Base-by-base conservation (phyloP, 202 grass and related monocot genomes). In the Saccharum hybrid region DNA sequence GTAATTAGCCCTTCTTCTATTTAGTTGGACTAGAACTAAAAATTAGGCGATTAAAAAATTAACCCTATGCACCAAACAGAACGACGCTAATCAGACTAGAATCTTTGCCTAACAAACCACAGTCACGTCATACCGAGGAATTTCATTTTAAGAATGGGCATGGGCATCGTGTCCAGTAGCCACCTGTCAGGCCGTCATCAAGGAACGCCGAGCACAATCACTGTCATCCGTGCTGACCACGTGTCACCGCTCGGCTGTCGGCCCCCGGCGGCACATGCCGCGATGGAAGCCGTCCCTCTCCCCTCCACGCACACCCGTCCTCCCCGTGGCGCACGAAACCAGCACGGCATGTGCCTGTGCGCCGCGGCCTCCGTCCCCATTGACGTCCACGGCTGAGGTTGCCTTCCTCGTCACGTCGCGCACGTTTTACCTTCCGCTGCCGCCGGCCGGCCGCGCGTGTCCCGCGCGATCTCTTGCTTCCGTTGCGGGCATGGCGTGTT, bases 331-430 rank as follows among this genome's bases (percentile, higher is more conserved):
- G 15, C 71, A 33, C 31, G 21, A 15, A 60, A 8, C n/a, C 77
- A 41, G 2, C 78, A 46, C 26, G 14, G n/a, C 87, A 81, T 81
- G 46, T 82, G 83, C 82, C 74, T 68, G 74, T 43, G 79, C 38
- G 52, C 72, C 31, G 11, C 65, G 48, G 48, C 52, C 63, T 54
- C 74, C 66, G 3, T 12, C 31, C 51, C 33, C 48, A 26, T 19
- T 28, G 31, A 51, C 19, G 1, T 9, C 11, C 18, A 10, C 19
- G 13, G 28, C 52, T 5, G 22, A 8, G 19, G 52, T 51, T 38
- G 70, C 18, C 45, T 28, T 73, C 14, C 4, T 60, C 41, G 41
- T 56, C 26, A 56, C 57, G 68, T 26, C 60, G 43, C 66, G 46
- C 82, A 43, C 34, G 36, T 52, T 65, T 66, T 12, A 13, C 28